A percentile compares a stretch with the other conserved stretches of the same genome.
Evolutionary conservation across 1,284 basidiomycete species (phyloP).

Genomic region (Rhodotorula sp.): DNA sequence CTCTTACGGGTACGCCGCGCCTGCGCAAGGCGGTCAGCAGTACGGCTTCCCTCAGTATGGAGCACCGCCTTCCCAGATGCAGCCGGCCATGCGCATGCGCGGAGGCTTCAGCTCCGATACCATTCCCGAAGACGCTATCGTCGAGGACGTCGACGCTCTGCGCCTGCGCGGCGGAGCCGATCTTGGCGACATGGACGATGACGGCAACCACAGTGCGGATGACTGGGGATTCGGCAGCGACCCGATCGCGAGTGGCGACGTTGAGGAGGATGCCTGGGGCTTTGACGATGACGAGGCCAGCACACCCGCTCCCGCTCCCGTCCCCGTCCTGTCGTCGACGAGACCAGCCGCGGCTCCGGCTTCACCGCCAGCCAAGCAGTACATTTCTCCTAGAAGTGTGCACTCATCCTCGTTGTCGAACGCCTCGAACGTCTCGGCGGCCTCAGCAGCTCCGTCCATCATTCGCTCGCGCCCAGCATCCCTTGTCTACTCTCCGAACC

Average conservation of each 20-base stretch:
- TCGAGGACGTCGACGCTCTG: neutral
- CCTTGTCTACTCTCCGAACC: constrained; percentile 14
- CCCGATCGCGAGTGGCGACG: neutral
- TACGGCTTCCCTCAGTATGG: neutral
- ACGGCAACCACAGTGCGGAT: constrained; percentile 23
- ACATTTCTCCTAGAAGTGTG: too few species aligned
- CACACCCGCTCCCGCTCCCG: too few species aligned
- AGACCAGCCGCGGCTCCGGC: neutral
- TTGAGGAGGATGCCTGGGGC: constrained; percentile 25
- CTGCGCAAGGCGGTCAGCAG: constrained; percentile 5
- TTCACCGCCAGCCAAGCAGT: neutral
- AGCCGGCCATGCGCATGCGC: constrained; percentile 22
- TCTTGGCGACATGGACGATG: constrained; percentile 31
- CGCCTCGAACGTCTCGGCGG: constrained; percentile 4
- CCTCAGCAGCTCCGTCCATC: constrained; percentile 8
- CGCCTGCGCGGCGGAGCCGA: constrained; percentile 29
- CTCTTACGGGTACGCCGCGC: neutral
- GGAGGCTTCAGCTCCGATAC: constrained; percentile 10
- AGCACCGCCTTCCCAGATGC: neutral
- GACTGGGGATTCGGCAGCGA: constrained; percentile 32
- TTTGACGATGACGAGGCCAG: constrained; percentile 17
- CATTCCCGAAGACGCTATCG: constrained; percentile 1
- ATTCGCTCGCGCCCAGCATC: constrained; percentile 21
- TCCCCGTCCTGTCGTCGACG: neutral
- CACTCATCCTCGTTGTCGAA: constrained; percentile 21